Percentiles rank a stretch among this genome's conserved stretches.
Conservation (phyloP, 805 yeast species). For the Spathaspora sp. region DNA sequence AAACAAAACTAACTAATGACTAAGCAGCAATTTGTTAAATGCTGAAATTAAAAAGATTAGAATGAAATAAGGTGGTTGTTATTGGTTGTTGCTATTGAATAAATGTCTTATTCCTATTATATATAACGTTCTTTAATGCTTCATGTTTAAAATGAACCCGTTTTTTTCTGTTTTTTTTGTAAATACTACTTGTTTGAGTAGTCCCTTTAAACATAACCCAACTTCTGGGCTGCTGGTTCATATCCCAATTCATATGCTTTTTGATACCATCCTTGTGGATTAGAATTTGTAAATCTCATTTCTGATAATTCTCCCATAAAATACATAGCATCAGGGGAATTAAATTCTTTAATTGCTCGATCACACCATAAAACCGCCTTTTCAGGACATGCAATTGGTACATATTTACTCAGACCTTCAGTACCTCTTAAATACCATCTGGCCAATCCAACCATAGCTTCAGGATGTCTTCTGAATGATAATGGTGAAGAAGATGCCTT, state of each 20-base stretch:
- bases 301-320: conserved; percentile 39
- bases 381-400: conserved; percentile 33
- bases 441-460: conserved; percentile 42
- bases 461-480: conserved; percentile 38
- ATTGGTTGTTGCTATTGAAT: neutral
- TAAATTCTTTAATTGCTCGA: conserved; percentile 37
- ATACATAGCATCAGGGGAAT: conserved; percentile 34
- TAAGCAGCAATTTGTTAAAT: neutral
- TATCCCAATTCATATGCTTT: conserved; percentile 35
- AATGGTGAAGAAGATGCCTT: conserved; percentile 39
- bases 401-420: conserved; percentile 29
- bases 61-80: neutral
- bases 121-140: neutral
- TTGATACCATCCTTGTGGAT: conserved; percentile 27
- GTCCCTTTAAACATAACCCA: conserved; percentile 6
- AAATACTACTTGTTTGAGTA: neutral
- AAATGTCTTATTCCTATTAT: neutral
- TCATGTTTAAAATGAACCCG: neutral
- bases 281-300: conserved; percentile 25
- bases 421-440: conserved; percentile 39
- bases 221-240: conserved; percentile 21
- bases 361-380: conserved; percentile 42
- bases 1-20: neutral
- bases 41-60: neutral
- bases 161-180: neutral